Base-by-base conservation (phyloP, 2,329 filamentous ascomycete genomes). In the Fusarium avenaceum region DNA sequence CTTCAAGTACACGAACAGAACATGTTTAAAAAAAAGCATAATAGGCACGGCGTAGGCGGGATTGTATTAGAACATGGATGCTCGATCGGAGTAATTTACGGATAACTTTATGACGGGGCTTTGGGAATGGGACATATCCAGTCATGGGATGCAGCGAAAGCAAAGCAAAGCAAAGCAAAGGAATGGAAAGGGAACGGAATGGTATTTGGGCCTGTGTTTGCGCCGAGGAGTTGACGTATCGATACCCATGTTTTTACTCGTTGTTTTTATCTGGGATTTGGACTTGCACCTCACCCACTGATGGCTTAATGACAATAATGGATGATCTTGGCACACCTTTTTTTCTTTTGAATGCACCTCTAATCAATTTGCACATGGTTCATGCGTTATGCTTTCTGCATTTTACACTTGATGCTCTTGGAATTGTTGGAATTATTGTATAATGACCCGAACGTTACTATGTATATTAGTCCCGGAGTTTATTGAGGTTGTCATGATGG, bases 211-310 rank as follows among this genome's bases (percentile, higher is more conserved):
- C 57, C 60, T 60, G 57, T 58, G 54, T 64, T 71, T 71, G 69
- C 46, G 63, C 66, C 62, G 70, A 62, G 72, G 72, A 73, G 67
- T 74, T 74, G 71, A 72, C 61, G 58, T 67, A 74, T 72, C 71
- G 72, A 74, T 74, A 74, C 72, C 72, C 72, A 70, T 75, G 68
- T 70, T 71, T 70, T 72, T 65, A 68, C 59, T 67, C 28, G 55
- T 62, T 72, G 42, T 66, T 71, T 58, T 58, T 67, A 52, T 57
- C 50, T 53, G 57, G 57, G 64, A 45, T 59, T 67, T 50, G 66
- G 60, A 69, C 52, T 45, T 56, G 65, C 26, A 59, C 53, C 43
- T 63, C 42, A 53, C 60, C 63, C 57, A 53, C 58, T 67, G 63
- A 69, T 60, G 66, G 66, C 64, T 60, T 70, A 67, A 70, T 70